Base-by-base conservation (phyloP, 306 rosid genomes). In the Canavalia ensiformis region DNA sequence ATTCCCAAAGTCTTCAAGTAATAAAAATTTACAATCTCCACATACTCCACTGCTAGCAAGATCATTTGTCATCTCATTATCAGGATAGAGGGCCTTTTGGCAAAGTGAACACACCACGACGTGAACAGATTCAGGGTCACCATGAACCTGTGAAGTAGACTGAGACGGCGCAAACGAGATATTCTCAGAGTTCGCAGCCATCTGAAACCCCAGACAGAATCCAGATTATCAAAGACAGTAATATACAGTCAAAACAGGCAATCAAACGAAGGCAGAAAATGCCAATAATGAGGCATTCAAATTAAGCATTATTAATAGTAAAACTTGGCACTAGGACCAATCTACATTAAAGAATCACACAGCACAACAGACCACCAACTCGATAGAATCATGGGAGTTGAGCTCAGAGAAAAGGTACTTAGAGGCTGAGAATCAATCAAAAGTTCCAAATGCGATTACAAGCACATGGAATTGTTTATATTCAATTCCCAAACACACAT, bases 21-120 rank as follows among this genome's bases (percentile, higher is more conserved):
- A 80, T 77, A 96, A 86, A 89, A 94, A 94, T 72, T 94, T 92
- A 88, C 98, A 96, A 77, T 96, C 98, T 50, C 94, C 97, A 49
- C 99, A 96, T 44, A 94, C 78, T 72, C 83, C 69, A 50, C 70
- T 47, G 2, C 75, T 72, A 72, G 82, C 79, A 74, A 79, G 85
- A 81, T 91, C 94, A 33, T 67, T 68, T 39, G 76, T 65, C 54
- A 76, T 80, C 86, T 86, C 93, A 68, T 78, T 80, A 62, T 90
- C 94, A 50, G 85, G 87, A 12, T 82, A 80, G 69, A 92, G 59
- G 72, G 84, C 77, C 84, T 84, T 87, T 76, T 71, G 89, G 85
- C 98, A 92, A 56, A 85, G 86, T 70, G 91, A 79, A 90, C 99
- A 96, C 46, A 84, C 46, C 31, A 86, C 86, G 51, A 76, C 46